Evolutionary conservation across 2,329 filamentous ascomycete genomes (phyloP).

Genomic region (Trichoderma atroviride): DNA sequence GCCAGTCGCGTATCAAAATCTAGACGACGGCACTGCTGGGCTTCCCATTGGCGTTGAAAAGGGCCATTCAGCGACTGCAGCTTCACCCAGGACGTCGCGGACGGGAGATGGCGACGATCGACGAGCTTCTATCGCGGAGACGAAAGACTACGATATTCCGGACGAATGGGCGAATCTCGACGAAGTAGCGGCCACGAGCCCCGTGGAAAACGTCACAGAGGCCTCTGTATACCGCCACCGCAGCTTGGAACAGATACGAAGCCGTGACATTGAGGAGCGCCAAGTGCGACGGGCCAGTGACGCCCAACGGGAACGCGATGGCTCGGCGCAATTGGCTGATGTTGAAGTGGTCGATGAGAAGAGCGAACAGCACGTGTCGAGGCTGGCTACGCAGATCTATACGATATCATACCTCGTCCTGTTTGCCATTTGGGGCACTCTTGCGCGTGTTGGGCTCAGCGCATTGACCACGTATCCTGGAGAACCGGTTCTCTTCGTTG

Average conservation of each 20-base stretch:
- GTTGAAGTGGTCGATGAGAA: conserved; percentile 16
- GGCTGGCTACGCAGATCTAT: conserved; percentile 62
- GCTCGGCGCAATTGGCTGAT: background rate
- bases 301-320: conserved; percentile 26
- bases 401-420: conserved; percentile 81
- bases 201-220: conserved; percentile 30
- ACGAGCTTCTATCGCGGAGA: background rate
- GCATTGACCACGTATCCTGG: conserved; percentile 79
- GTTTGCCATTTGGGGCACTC: conserved; percentile 82
- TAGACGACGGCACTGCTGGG: conserved; percentile 46
- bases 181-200: conserved; percentile 44
- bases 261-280: conserved; percentile 25
- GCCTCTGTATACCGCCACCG: conserved; percentile 25
- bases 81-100: background rate
- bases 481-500: conserved; percentile 71
- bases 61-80: background rate
- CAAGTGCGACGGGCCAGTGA: conserved; percentile 24
- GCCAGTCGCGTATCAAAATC: conserved; percentile 43
- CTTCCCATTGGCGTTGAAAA: conserved; percentile 23
- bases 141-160: conserved; percentile 32
- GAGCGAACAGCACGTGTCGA: conserved; percentile 44
- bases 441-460: conserved; percentile 79
- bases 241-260: conserved; percentile 29
- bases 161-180: conserved; percentile 47
- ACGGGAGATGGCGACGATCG: background rate